Conservation (phyloP, 768 basidiomycete species). For the Heimioporus sp. region DNA sequence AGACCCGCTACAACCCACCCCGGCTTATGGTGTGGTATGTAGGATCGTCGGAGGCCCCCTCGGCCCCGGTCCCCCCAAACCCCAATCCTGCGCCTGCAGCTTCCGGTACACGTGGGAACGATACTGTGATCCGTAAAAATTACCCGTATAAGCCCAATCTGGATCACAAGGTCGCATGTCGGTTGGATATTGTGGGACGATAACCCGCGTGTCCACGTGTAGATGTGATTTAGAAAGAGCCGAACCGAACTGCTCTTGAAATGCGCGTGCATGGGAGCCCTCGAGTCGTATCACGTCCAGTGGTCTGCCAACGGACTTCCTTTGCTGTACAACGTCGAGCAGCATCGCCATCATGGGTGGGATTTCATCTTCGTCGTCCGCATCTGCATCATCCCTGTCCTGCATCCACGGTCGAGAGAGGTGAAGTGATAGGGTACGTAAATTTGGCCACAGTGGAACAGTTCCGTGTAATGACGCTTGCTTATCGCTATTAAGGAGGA, state of each 20-base stretch:
- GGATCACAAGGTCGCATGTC: slow-evolving; percentile 20
- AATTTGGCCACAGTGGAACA: slow-evolving; percentile 29
- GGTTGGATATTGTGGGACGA: slow-evolving; percentile 9
- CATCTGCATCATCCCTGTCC: slow-evolving; percentile 30
- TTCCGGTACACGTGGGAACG: slow-evolving; percentile 30
- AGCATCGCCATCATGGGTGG: slow-evolving; percentile 29
- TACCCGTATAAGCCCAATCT: slow-evolving; percentile 28
- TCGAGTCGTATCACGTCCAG: slow-evolving; percentile 26
- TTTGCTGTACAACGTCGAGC: slow-evolving; percentile 31
- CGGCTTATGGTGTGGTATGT: slow-evolving; percentile 20
- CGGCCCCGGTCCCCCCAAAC: slow-evolving; percentile 19
- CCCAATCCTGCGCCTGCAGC: slow-evolving; percentile 28
- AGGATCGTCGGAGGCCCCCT: slow-evolving; percentile 27
- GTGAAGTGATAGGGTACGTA: slow-evolving; percentile 29
- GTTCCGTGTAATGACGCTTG: slow-evolving; percentile 33
- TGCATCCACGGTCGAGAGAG: slow-evolving; percentile 27
- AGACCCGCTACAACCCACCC: neutral
- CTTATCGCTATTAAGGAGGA: slow-evolving; percentile 33
- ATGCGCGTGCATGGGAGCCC: slow-evolving; percentile 18
- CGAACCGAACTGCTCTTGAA: slow-evolving; percentile 25
- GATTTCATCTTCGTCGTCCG: slow-evolving; percentile 33
- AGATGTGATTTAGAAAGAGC: slow-evolving; percentile 27
- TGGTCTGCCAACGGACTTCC: slow-evolving; percentile 29
- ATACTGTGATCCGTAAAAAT: slow-evolving; percentile 32
- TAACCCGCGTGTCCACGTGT: slow-evolving; percentile 23